Percentiles rank a stretch among this genome's conserved stretches.
Conservation (phyloP, 2,329 filamentous ascomycete species). For the Trichoderma sp. region DNA sequence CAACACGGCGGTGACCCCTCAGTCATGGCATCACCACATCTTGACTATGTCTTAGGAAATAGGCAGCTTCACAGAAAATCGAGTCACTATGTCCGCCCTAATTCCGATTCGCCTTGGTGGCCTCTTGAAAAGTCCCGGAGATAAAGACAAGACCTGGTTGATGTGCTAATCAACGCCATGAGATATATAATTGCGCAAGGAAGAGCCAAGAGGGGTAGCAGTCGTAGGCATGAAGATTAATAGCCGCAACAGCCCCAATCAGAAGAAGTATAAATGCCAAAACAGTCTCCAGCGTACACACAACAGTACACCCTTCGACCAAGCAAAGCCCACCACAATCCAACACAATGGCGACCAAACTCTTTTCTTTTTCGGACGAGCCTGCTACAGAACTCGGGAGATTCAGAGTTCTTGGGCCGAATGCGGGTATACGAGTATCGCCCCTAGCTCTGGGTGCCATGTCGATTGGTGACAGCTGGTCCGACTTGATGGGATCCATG, state of each 20-base stretch:
- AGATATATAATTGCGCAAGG: background rate
- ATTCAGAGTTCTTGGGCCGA: background rate
- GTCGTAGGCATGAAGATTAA: background rate
- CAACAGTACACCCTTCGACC: background rate
- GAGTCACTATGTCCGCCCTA: slow-evolving; percentile 4
- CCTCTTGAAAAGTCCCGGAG: background rate
- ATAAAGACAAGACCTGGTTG: background rate
- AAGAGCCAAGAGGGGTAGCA: background rate
- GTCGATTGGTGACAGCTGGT: slow-evolving; percentile 12
- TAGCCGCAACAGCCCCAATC: background rate
- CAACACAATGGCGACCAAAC: background rate
- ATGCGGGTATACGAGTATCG: background rate
- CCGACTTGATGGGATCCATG: slow-evolving; percentile 1
- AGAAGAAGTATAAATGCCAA: background rate
- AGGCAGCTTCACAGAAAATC: background rate
- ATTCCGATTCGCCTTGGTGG: background rate
- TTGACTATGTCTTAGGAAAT: background rate
- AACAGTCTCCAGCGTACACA: background rate
- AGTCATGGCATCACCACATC: background rate
- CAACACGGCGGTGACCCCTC: background rate
- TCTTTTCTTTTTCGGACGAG: background rate
- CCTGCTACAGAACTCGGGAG: background rate
- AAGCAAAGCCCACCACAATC: background rate
- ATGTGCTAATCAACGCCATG: background rate
- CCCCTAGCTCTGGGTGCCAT: slow-evolving; percentile 11